These are phyloP conservation scores for Bruguiera sexangula DNA, from an alignment of 345 rosid genomes.

Conservation along the genomic window DNA sequence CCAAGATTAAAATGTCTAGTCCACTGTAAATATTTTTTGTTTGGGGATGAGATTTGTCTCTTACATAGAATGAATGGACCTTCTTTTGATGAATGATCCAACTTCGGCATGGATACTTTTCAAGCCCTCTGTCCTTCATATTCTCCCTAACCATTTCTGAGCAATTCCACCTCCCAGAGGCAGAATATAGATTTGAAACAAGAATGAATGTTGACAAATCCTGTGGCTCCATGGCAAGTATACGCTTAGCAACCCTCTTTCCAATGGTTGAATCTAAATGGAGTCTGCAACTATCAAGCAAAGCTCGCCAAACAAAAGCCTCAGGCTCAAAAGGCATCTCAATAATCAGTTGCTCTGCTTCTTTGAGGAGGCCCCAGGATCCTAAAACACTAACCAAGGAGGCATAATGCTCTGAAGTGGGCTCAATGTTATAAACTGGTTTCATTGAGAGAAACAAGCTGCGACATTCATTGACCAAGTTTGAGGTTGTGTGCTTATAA, in stretches of 20 bases:
- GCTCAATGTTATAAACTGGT: conserved; percentile 41
- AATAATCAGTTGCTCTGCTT: conserved; percentile 58
- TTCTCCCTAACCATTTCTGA: conserved; percentile 62
- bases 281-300: conserved; percentile 73
- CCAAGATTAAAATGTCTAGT: conserved; percentile 61
- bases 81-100: conserved; percentile 68
- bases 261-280: conserved; percentile 53
- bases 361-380: conserved; percentile 70
- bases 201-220: conserved; percentile 70
- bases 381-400: conserved; percentile 63
- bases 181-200: conserved; percentile 75
- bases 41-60: conserved; percentile 64
- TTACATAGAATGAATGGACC: conserved; percentile 56
- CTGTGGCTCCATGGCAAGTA: conserved; percentile 50
- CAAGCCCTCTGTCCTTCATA: conserved; percentile 57
- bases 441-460: conserved; percentile 54
- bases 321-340: conserved; percentile 54
- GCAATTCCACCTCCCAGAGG: conserved; percentile 81
- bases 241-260: conserved; percentile 49
- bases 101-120: conserved; percentile 71
- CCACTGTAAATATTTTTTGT: conserved; percentile 67
- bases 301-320: conserved; percentile 58
- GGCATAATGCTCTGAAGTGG: conserved; percentile 64
- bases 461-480: conserved; percentile 51
- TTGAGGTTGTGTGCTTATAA: conserved; percentile 45